Conservation (phyloP, 305 asterid species). For the Solanum hybrid region DNA sequence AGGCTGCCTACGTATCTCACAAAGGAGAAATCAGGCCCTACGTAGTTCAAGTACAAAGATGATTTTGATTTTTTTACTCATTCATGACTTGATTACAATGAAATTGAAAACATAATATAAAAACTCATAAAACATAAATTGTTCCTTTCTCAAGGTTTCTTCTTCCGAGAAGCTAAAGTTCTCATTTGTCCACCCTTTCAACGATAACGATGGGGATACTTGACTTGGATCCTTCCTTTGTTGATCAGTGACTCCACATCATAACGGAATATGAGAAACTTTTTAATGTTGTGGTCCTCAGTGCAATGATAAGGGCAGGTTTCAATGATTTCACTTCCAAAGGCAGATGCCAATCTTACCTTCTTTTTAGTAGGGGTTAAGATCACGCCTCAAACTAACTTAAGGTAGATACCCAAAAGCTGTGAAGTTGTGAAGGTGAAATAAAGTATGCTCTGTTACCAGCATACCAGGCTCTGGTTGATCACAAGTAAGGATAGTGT, state of each 20-base stretch:
- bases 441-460: no score
- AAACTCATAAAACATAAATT: not conserved
- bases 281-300: not conserved
- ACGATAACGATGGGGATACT: no score
- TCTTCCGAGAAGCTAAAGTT: no score
- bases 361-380: no score
- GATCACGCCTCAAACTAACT: not conserved
- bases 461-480: no score
- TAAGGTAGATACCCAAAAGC: not conserved
- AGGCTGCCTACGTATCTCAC: not conserved
- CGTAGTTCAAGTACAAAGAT: not conserved
- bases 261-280: not conserved
- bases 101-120: no score
- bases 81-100: not conserved
- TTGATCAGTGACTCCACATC: not conserved
- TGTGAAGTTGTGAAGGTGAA: not conserved
- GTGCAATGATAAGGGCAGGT: not conserved
- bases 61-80: no score
- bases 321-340: no score
- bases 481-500: not conserved
- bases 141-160: not conserved
- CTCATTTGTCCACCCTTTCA: not conserved
- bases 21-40: not conserved
- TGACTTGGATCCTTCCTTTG: not conserved
- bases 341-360: not conserved